Evolutionary conservation across 164 flowering plant species (phyloP).

Genomic region (Berberis thunbergii): DNA sequence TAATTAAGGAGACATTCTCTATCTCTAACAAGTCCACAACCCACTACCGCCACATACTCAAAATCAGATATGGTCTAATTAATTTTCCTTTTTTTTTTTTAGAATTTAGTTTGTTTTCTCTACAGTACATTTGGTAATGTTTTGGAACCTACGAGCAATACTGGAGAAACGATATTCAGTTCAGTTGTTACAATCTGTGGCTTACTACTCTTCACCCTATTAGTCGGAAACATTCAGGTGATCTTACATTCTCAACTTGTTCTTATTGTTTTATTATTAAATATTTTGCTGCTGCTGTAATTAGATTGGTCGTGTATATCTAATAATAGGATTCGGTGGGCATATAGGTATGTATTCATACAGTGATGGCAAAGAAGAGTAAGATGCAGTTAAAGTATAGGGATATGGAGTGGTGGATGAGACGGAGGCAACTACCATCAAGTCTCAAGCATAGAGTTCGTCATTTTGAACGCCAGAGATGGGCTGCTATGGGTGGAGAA

Average conservation of each 20-base stretch:
- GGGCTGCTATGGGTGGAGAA: conserved; percentile 82
- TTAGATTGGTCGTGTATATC: too few species aligned
- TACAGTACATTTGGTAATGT: conserved; percentile 89
- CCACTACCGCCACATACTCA: too few species aligned
- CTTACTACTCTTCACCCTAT: conserved; percentile 72
- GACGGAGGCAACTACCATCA: conserved; percentile 72
- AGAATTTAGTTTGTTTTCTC: too few species aligned
- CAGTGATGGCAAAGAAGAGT: conserved; percentile 87
- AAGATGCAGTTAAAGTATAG: conserved; percentile 76
- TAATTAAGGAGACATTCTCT: too few species aligned
- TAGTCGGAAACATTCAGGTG: conserved; percentile 96
- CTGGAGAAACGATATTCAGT: conserved; percentile 87
- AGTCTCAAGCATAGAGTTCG: conserved; percentile 75
- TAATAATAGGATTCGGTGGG: not conserved
- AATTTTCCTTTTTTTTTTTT: too few species aligned
- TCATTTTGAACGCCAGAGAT: conserved; percentile 70
- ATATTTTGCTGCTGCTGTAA: not conserved
- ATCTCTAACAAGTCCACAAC: too few species aligned
- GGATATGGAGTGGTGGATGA: conserved; percentile 99
- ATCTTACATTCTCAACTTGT: not conserved
- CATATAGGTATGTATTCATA: conserved; percentile 65
- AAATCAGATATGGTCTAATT: too few species aligned
- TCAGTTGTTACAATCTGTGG: conserved; percentile 69
- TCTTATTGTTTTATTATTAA: too few species aligned
- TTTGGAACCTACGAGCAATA: conserved; percentile 82